Percentiles rank a stretch among this genome's conserved stretches.
Conservation (phyloP, 495 filamentous ascomycete genomes). For the Penicillium macrosclerotiorum region DNA sequence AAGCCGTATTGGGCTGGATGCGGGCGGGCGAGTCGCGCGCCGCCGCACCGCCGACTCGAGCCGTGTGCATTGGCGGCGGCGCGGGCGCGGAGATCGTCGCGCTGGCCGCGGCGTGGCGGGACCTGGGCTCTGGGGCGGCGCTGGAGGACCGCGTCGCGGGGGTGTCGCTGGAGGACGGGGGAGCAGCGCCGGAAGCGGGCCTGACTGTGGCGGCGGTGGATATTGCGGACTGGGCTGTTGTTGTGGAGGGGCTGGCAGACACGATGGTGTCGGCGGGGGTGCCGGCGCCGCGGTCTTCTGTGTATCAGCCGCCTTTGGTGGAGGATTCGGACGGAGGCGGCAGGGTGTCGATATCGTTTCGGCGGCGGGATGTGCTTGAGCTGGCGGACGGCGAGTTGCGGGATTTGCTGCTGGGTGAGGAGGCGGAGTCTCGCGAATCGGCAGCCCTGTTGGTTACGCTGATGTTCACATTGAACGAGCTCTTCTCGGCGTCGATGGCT, state of each 20-base stretch:
- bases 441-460: conserved; percentile 65
- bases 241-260: conserved; percentile 54
- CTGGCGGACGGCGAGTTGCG: conserved; percentile 40
- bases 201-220: conserved; percentile 70
- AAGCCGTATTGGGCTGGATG: conserved; percentile 33
- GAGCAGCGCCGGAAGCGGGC: neutral
- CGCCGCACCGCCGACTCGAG: conserved; percentile 17
- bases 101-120: conserved; percentile 60
- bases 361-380: conserved; percentile 61
- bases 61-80: conserved; percentile 80
- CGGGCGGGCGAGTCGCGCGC: conserved; percentile 6
- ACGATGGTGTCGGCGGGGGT: conserved; percentile 36
- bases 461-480: conserved; percentile 96
- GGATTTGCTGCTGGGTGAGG: conserved; percentile 29
- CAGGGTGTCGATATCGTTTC: conserved; percentile 49
- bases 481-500: conserved; percentile 73
- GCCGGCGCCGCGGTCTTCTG: conserved; percentile 18
- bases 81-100: conserved; percentile 83
- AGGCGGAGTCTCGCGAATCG: neutral
- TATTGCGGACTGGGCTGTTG: conserved; percentile 69
- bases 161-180: conserved; percentile 17
- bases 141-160: conserved; percentile 14
- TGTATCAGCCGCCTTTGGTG: conserved; percentile 51
- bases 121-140: conserved; percentile 20
- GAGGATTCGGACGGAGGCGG: conserved; percentile 37